Evolutionary conservation across 352 stramenopile genomes (phyloP).

Genomic region (Peronosclerospora sorghi): DNA sequence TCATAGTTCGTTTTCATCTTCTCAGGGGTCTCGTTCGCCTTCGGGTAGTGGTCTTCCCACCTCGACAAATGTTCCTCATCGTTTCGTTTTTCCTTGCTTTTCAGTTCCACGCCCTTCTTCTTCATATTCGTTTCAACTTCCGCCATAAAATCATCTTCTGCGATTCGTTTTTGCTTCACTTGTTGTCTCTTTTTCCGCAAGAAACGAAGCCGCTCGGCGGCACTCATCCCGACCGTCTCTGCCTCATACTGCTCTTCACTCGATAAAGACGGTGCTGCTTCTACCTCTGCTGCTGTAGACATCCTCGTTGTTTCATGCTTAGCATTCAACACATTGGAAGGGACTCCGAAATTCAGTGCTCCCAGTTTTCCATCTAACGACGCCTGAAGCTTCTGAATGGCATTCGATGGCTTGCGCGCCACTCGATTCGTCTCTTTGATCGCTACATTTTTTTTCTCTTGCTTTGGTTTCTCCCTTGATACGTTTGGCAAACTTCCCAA

Average conservation of each 20-base stretch:
- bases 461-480: not conserved
- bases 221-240: constrained; percentile 49
- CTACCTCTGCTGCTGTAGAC: not conserved
- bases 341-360: constrained; percentile 7
- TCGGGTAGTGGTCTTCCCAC: constrained; percentile 24
- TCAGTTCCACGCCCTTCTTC: constrained; percentile 34
- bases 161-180: constrained; percentile 30
- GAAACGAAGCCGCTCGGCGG: constrained; percentile 48
- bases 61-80: constrained; percentile 7
- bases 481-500: no score
- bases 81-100: constrained; percentile 5
- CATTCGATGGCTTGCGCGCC: constrained; percentile 14
- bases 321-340: constrained; percentile 23
- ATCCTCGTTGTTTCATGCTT: constrained; percentile 4
- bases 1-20: constrained; percentile 22
- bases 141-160: constrained; percentile 51
- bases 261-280: constrained; percentile 8
- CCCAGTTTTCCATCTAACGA: constrained; percentile 35
- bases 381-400: constrained; percentile 36
- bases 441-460: not conserved
- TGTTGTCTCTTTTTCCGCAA: constrained; percentile 52
- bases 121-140: constrained; percentile 62
- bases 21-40: constrained; percentile 21
- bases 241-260: constrained; percentile 39
- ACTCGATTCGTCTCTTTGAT: not conserved